A percentile compares a stretch with the other conserved stretches of the same genome.
These are phyloP conservation scores for Hymenoscyphus albidus DNA, from an alignment of 2,329 filamentous ascomycete species.

Conservation along the genomic window DNA sequence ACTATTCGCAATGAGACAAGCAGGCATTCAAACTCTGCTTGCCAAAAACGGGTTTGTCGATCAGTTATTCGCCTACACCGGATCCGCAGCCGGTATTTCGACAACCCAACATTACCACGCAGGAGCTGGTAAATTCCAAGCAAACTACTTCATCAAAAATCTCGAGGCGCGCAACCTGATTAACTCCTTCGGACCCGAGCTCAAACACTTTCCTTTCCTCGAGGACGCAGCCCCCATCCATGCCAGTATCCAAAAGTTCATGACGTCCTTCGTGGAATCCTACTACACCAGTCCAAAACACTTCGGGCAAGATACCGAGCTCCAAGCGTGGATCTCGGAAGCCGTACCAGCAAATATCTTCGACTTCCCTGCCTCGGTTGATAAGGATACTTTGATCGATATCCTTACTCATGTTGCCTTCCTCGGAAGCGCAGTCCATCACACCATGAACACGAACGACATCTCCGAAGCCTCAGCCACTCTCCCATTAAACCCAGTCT, in stretches of 20 bases:
- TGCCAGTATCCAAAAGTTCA: conserved; percentile 38
- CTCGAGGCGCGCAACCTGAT: conserved; percentile 42
- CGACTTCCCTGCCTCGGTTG: conserved; percentile 39
- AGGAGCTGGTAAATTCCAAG: conserved; percentile 35
- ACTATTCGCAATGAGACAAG: conserved; percentile 7
- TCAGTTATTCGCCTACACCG: conserved; percentile 15
- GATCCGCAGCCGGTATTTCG: conserved; percentile 13
- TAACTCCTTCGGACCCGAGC: conserved; percentile 35
- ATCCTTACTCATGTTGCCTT: conserved; percentile 42
- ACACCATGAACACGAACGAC: conserved; percentile 42
- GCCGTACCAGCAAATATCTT: conserved; percentile 36
- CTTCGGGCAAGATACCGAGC: conserved; percentile 39
- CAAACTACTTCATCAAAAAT: conserved; percentile 40
- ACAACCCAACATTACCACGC: conserved; percentile 16
- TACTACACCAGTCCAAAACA: conserved; percentile 40
- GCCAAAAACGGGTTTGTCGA: conserved; percentile 20
- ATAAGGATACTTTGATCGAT: conserved; percentile 36
- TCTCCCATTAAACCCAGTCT: conserved; percentile 42
- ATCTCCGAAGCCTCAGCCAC: conserved; percentile 21
- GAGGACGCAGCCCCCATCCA: conserved; percentile 41
- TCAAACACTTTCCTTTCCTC: conserved; percentile 44
- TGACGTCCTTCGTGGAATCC: conserved; percentile 41
- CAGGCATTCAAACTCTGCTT: conserved; percentile 13
- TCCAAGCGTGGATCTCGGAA: conserved; percentile 44
- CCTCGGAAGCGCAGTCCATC: conserved; percentile 39